These are phyloP conservation scores for Trichoderma atrobrunneum DNA, from an alignment of 2,329 filamentous ascomycete species.

Conservation along the genomic window DNA sequence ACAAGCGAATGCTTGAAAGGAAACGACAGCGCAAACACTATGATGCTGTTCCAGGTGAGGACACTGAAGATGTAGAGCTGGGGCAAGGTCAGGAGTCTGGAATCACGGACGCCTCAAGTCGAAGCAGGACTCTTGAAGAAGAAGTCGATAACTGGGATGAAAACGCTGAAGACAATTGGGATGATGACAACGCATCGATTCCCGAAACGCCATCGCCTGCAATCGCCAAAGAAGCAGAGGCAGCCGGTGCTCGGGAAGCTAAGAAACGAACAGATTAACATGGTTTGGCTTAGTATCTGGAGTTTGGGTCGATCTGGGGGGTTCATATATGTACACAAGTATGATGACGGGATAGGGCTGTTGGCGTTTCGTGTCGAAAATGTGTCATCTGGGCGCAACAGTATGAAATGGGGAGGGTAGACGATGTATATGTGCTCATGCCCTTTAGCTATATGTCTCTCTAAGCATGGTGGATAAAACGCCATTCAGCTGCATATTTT, in stretches of 20 bases:
- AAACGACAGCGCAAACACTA: conserved; percentile 73
- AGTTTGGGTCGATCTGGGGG: not conserved
- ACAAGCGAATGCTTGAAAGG: conserved; percentile 90
- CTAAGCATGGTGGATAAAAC: not conserved
- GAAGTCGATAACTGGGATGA: conserved; percentile 95
- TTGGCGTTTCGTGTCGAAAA: not conserved
- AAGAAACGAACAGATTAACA: conserved; percentile 36
- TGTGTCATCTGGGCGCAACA: not conserved
- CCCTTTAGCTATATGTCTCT: not conserved
- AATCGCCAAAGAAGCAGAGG: conserved; percentile 26
- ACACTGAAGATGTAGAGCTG: conserved; percentile 70
- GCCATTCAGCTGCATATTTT: not conserved
- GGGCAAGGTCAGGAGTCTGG: conserved; percentile 69
- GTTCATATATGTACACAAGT: not conserved
- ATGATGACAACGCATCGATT: conserved; percentile 46
- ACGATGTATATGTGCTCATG: not conserved
- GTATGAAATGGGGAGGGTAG: not conserved
- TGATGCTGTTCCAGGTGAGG: conserved; percentile 63
- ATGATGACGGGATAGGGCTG: not conserved
- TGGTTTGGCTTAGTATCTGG: not conserved
- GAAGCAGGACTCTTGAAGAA: conserved; percentile 58
- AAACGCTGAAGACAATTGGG: conserved; percentile 63
- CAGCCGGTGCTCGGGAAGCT: conserved; percentile 30
- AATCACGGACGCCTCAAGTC: conserved; percentile 44
- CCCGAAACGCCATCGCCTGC: conserved; percentile 16